Evolutionary conservation across 805 yeast species (phyloP), one percentile per base, ranked within the genome.

Genomic region (Wickerhamiella hasegawae): DNA sequence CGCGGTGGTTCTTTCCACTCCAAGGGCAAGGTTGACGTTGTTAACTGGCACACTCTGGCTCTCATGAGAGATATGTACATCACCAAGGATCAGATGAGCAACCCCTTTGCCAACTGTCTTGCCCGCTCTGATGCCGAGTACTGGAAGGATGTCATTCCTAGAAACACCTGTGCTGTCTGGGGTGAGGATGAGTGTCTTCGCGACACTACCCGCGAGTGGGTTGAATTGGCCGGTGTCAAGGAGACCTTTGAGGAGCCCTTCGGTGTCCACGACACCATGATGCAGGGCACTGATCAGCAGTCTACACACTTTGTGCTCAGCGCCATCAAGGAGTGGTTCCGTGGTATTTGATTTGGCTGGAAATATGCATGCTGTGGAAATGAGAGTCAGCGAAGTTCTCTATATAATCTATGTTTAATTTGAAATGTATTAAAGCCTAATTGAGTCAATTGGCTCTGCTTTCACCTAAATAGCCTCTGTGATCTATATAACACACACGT

Each of bases 251-350:
- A 43, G 28, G 49, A 47, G 35, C 34, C 39, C 4, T 33, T 32
- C 4, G 51, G 47, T 3, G 34, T 39, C n/a, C 51, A 47, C 31
- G 51, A 47, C 34, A 45, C 48, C 32, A 44, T 45, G 32, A 30
- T 47, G 15, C 31, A 28, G 8, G n/a, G n/a, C n/a, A n/a, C n/a
- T n/a, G n/a, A n/a, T n/a, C n/a, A n/a, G n/a, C n/a, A n/a, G n/a
- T n/a, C n/a, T n/a, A n/a, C n/a, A n/a, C n/a, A n/a, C n/a, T n/a
- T n/a, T n/a, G n/a, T n/a, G n/a, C n/a, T n/a, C n/a, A n/a, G n/a
- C n/a, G n/a, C n/a, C n/a, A n/a, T n/a, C n/a, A n/a, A n/a, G n/a
- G n/a, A n/a, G n/a, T n/a, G n/a, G n/a, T n/a, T n/a, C n/a, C n/a
- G n/a, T n/a, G n/a, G n/a, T n/a, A n/a, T n/a, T n/a, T n/a, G n/a